Percentiles rank a stretch among this genome's conserved stretches.
These are phyloP conservation scores for Cystobasidium ongulense DNA, from an alignment of 768 basidiomycete genomes.

Conservation along the genomic window DNA sequence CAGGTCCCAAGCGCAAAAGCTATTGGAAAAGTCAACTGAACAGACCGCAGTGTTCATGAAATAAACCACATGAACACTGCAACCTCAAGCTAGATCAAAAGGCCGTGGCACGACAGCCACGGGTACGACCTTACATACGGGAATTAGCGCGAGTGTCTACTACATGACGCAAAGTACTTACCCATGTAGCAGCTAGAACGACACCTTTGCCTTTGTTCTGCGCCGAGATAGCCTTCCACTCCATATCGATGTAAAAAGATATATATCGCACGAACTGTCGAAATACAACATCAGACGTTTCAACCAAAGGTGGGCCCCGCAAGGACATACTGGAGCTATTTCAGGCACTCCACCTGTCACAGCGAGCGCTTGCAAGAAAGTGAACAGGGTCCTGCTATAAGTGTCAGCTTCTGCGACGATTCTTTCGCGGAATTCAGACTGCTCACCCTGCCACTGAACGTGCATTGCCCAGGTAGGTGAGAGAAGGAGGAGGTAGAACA, in stretches of 20 bases:
- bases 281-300: background rate
- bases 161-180: background rate
- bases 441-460: constrained; percentile 53
- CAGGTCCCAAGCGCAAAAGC: too few relatives aligned
- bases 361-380: constrained; percentile 65
- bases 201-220: constrained; percentile 63
- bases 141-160: background rate
- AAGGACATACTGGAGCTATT: constrained; percentile 53
- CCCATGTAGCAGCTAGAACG: constrained; percentile 82
- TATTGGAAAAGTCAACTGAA: too few relatives aligned
- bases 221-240: constrained; percentile 50
- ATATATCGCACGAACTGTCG: constrained; percentile 70
- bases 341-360: constrained; percentile 69
- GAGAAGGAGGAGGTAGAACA: constrained; percentile 62
- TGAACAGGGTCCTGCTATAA: constrained; percentile 52
- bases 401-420: background rate
- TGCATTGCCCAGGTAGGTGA: constrained; percentile 56
- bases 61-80: too few relatives aligned
- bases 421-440: background rate
- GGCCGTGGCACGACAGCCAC: constrained; percentile 13
- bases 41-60: too few relatives aligned
- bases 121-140: background rate
- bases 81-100: background rate
- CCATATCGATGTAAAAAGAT: constrained; percentile 66
- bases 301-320: background rate